Evolutionary conservation across 768 basidiomycete species (phyloP).

Genomic region (Russula brevipes): DNA sequence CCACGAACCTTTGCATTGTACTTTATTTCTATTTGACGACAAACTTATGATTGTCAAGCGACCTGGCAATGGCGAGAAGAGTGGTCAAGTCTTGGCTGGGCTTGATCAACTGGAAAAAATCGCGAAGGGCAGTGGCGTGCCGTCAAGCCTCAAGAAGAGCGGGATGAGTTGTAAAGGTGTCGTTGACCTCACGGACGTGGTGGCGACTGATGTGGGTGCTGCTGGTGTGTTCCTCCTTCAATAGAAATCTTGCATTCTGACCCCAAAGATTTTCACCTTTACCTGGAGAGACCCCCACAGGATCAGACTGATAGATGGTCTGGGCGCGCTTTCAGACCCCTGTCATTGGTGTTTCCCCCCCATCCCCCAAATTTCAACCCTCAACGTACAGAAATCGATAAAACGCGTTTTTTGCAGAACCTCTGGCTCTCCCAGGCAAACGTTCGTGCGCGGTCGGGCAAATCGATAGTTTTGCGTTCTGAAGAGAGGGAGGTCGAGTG

Average conservation of each 20-base stretch:
- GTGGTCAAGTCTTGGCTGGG: slow-evolving; percentile 65
- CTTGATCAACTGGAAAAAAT: slow-evolving; percentile 74
- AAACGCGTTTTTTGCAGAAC: slow-evolving; percentile 80
- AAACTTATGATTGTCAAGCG: slow-evolving; percentile 89
- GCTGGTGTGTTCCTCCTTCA: slow-evolving; percentile 50
- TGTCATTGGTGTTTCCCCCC: slow-evolving; percentile 75
- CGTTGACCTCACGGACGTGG: slow-evolving; percentile 78
- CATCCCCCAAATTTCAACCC: slow-evolving; percentile 62
- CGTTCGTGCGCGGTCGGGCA: slow-evolving; percentile 65
- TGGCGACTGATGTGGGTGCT: slow-evolving; percentile 79
- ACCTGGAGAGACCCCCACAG: slow-evolving; percentile 73
- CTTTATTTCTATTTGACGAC: slow-evolving; percentile 91
- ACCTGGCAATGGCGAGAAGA: slow-evolving; percentile 67
- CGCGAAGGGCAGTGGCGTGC: slow-evolving; percentile 55
- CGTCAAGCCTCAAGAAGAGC: slow-evolving; percentile 65
- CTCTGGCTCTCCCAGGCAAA: slow-evolving; percentile 85
- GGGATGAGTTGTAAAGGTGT: slow-evolving; percentile 82
- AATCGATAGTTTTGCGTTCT: slow-evolving; percentile 65
- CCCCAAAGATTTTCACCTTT: slow-evolving; percentile 72
- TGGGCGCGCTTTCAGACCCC: slow-evolving; percentile 75
- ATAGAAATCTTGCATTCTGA: slow-evolving; percentile 8
- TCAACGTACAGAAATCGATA: slow-evolving; percentile 56
- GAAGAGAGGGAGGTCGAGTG: slow-evolving; percentile 75
- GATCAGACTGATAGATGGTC: slow-evolving; percentile 87
- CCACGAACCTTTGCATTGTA: slow-evolving; percentile 63